Conservation (phyloP, 257 asterid species). For the Solanum paucissectum region DNA sequence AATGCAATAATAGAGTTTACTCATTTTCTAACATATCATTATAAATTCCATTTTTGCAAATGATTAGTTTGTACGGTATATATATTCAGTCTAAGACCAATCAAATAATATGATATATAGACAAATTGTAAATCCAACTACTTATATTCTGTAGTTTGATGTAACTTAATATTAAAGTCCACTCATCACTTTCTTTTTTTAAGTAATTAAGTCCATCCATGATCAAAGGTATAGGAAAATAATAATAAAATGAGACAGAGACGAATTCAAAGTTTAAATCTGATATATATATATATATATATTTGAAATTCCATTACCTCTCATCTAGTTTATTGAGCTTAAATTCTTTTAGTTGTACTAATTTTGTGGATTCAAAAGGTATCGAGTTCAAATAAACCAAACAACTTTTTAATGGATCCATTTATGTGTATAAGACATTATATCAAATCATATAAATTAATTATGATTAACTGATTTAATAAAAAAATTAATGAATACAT, state of each 20-base stretch:
- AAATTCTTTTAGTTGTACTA: background rate
- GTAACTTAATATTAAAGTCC: background rate
- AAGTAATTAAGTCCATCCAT: background rate
- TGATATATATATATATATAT: background rate
- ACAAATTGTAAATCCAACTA: background rate
- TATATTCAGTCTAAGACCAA: background rate
- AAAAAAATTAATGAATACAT: background rate
- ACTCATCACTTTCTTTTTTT: background rate
- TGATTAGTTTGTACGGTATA: background rate
- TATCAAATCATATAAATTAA: background rate
- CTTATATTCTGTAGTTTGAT: background rate
- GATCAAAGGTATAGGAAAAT: background rate
- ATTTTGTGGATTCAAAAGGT: background rate
- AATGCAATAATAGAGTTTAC: background rate
- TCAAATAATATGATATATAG: background rate
- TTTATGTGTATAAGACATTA: background rate
- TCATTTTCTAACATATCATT: background rate
- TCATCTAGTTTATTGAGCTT: background rate
- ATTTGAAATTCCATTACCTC: background rate
- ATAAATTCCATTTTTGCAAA: background rate
- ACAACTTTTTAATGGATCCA: background rate
- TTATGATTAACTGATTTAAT: background rate
- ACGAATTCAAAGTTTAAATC: background rate
- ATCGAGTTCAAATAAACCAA: background rate
- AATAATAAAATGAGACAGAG: background rate